phyloP scores from a whole-genome alignment of 441 rosid genomes.

The Gossypium laxum region DNA sequence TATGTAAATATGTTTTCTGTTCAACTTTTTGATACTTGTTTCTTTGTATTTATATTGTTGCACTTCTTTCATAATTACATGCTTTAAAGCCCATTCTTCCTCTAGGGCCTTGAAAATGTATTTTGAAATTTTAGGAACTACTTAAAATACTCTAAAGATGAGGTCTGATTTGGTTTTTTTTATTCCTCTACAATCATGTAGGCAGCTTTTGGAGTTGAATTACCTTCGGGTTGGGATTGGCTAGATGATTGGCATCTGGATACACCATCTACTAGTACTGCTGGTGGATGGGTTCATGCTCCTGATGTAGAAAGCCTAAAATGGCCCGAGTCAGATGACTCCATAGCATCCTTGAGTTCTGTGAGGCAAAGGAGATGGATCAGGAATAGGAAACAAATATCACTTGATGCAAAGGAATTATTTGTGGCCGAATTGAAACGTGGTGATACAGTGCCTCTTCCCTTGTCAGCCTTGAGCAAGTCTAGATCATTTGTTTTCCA shows the following conservation, averaged over 20 bases:
- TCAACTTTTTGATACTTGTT: background rate
- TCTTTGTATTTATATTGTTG: background rate
- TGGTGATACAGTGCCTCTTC: constrained; percentile 69
- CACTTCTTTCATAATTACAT: background rate
- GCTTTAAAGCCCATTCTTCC: background rate
- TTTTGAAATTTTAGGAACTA: background rate
- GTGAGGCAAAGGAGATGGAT: constrained; percentile 71
- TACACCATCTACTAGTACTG: constrained; percentile 28
- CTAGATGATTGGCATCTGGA: constrained; percentile 54
- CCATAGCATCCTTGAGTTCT: constrained; percentile 32
- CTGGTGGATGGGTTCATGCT: constrained; percentile 70
- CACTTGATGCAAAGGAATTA: constrained; percentile 34
- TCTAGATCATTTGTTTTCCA: constrained; percentile 49
- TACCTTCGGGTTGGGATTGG: constrained; percentile 57
- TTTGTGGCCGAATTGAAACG: constrained; percentile 58
- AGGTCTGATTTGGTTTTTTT: constrained; percentile 4
- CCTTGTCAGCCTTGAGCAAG: constrained; percentile 56
- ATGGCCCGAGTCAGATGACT: constrained; percentile 52
- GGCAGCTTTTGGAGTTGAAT: constrained; percentile 28
- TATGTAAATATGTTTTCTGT: background rate
- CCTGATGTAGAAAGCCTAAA: constrained; percentile 45
- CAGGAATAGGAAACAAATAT: constrained; percentile 38
- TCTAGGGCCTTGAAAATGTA: background rate
- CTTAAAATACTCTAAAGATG: background rate
- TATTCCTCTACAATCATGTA: constrained; percentile 18